A percentile compares a stretch with the other conserved stretches of the same genome.
Conservation (phyloP, 306 rosid genomes). For the Dryas octopetala region DNA sequence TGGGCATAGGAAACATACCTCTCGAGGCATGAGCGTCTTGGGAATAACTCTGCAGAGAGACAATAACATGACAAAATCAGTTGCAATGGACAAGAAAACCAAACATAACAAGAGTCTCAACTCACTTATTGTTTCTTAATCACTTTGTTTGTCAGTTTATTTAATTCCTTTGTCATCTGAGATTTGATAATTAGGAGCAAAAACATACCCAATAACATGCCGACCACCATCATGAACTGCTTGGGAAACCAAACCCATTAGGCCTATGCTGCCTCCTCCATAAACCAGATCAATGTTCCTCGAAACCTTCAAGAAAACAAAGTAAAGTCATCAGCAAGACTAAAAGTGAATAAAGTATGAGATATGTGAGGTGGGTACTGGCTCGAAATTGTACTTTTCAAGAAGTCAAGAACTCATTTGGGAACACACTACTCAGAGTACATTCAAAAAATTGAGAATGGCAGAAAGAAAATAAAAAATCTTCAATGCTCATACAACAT, state of each 20-base stretch:
- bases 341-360: background rate
- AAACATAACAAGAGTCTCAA: slow-evolving; percentile 31
- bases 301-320: slow-evolving; percentile 65
- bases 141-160: slow-evolving; percentile 7
- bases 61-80: slow-evolving; percentile 67
- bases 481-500: too few relatives aligned
- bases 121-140: slow-evolving; percentile 38
- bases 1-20: slow-evolving; percentile 66
- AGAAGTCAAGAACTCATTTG: too few relatives aligned
- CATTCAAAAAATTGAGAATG: too few relatives aligned
- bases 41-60: slow-evolving; percentile 93
- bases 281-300: slow-evolving; percentile 95
- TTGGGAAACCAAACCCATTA: slow-evolving; percentile 98
- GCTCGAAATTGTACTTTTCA: too few relatives aligned
- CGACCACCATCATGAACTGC: slow-evolving; percentile 99
- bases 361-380: too few relatives aligned
- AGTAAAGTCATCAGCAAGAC: slow-evolving; percentile 12
- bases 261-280: slow-evolving; percentile 99
- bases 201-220: slow-evolving; percentile 84
- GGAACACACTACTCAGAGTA: too few relatives aligned
- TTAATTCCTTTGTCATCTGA: slow-evolving; percentile 1
- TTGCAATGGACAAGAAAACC: slow-evolving; percentile 40
- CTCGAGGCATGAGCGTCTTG: slow-evolving; percentile 99
- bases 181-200: slow-evolving; percentile 19
- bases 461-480: too few relatives aligned